phyloP scores from a whole-genome alignment of 176 grass and related monocot genomes.

The Saccharum officinarum region DNA sequence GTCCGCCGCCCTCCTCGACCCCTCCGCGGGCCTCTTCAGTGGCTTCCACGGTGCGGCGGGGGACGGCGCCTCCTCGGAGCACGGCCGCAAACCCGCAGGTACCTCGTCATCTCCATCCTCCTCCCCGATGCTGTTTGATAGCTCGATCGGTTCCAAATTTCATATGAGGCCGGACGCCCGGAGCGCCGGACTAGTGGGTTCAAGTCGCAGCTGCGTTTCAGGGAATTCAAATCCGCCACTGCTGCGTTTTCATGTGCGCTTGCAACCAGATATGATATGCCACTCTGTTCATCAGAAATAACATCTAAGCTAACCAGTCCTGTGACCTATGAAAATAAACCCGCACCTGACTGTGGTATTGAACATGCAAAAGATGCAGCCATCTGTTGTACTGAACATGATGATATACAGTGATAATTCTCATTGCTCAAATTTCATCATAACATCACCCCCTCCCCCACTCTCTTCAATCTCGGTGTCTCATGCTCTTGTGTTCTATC shows the following conservation, averaged over 20 bases:
- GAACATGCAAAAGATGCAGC: neutral
- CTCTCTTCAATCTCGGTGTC: neutral
- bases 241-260: neutral
- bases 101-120: neutral
- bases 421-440: neutral
- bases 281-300: neutral
- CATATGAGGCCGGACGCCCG: neutral
- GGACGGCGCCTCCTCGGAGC: slow-evolving; percentile 6
- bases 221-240: neutral
- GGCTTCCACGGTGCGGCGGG: slow-evolving; percentile 27
- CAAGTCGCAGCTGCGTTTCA: neutral
- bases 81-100: slow-evolving; percentile 20
- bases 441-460: neutral
- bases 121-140: neutral
- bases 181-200: too few relatives aligned
- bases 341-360: too few relatives aligned
- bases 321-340: neutral
- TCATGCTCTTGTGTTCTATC: slow-evolving; percentile 37
- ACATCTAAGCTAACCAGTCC: too few relatives aligned
- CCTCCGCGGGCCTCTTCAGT: slow-evolving; percentile 10
- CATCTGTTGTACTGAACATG: neutral
- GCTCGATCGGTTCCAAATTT: neutral
- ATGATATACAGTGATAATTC: neutral
- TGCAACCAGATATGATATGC: neutral
- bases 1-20: neutral